Evolutionary conservation across 345 rosid genomes (phyloP), one percentile per base, ranked within the genome.

Genomic region (Eucalyptus polyanthemos): DNA sequence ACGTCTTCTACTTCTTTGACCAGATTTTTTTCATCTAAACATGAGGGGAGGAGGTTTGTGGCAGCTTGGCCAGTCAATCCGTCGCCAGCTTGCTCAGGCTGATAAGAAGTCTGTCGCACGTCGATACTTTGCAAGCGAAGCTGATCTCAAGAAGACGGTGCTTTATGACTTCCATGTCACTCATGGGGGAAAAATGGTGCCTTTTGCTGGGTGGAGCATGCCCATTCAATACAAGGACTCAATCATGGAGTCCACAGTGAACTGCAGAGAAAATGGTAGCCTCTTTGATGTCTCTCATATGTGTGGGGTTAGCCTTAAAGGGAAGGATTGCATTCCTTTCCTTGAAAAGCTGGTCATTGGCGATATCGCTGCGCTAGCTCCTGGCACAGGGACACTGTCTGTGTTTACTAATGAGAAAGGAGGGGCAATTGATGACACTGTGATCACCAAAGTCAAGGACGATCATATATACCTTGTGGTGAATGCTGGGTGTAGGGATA

Each of bases 141-240:
- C 96, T 88, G 99, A 96, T 49, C 95, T 96, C 51, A 98, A 96
- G 92, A 97, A 98, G 91, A 98, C 99, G 5, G 99, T 89, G 60
- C 98, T 98, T 87, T 94, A 96, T 87, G 99, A 97, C 90, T 98
- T 95, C 91, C 99, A 98, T 50, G 94, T 97, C 27, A 91, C 94
- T 22, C 69, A 96, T 90, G 99, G 98, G 12, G 99, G 94, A 88
- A 98, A 98, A 94, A 98, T 97, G 99, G 99, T 96, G 83, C 99
- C 99, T 34, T 98, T 98, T 89, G 99, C 99, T 85, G 99, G 99
- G 87, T 98, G 99, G 99, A 94, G 99, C 94, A 98, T 98, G 99
- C 99, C 99, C 16, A 96, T 98, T 90, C 99, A 97, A 91, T 98
- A 97, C 95, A 98, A 96, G 92, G 99, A 96, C 88, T 98, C 99